Evolutionary conservation across 169 alveolate genomes (phyloP).

Genomic region (Cryptosporidium ubiquitum): DNA sequence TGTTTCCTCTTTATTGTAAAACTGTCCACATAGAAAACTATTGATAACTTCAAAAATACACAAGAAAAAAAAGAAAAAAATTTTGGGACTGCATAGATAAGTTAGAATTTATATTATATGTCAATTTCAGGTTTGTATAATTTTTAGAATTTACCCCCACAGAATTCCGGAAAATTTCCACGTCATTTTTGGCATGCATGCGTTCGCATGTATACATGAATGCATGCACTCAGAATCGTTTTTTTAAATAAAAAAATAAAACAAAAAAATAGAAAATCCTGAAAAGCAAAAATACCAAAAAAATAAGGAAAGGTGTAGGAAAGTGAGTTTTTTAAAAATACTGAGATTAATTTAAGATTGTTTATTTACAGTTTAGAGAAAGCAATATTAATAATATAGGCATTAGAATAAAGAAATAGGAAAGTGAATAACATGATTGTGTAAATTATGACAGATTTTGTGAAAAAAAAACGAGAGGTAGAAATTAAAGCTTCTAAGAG

Average conservation of each 20-base stretch:
- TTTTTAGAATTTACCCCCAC: not conserved
- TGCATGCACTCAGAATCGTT: constrained; percentile 63
- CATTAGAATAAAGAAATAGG: not conserved
- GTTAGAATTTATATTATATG: not conserved
- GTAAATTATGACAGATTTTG: constrained; percentile 41
- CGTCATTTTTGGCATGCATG: constrained; percentile 5
- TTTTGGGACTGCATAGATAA: not conserved
- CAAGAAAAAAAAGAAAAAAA: too few species aligned
- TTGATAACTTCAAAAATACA: not conserved
- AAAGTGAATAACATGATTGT: constrained; percentile 10
- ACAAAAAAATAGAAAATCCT: not conserved
- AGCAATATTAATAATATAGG: not conserved
- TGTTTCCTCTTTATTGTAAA: not conserved
- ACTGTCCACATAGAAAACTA: not conserved
- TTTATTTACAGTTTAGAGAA: not conserved
- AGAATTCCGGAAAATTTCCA: not conserved
- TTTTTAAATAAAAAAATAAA: constrained; percentile 9
- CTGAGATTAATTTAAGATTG: not conserved
- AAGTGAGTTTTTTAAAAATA: not conserved
- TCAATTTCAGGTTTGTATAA: not conserved
- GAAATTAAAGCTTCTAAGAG: not conserved
- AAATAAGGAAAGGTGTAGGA: not conserved
- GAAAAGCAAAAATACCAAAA: not conserved
- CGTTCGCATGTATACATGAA: constrained; percentile 14
- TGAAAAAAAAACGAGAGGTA: constrained; percentile 5